A percentile compares a stretch with the other conserved stretches of the same genome.
Conservation (phyloP, 1,284 basidiomycete genomes). For the Chalciporus sp. region DNA sequence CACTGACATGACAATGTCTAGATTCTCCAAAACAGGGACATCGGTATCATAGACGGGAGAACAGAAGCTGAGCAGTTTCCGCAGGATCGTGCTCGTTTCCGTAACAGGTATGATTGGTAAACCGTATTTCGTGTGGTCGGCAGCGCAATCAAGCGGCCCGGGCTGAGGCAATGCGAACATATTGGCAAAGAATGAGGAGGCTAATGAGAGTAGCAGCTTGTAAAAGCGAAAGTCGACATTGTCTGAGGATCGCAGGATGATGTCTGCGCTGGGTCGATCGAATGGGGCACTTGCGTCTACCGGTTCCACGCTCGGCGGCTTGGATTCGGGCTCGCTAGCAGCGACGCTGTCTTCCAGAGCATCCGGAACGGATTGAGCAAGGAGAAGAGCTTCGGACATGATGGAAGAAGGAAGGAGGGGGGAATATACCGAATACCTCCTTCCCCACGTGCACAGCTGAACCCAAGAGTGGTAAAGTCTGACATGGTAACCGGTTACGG, state of each 20-base stretch:
- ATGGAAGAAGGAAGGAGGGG: neutral
- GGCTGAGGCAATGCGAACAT: conserved; percentile 45
- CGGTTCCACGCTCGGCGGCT: conserved; percentile 9
- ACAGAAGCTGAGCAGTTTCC: conserved; percentile 33
- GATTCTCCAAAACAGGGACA: conserved; percentile 30
- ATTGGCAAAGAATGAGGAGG: conserved; percentile 43
- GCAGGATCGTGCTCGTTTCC: conserved; percentile 33
- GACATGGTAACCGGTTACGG: conserved; percentile 1
- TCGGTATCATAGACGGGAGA: conserved; percentile 34
- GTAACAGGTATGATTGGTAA: conserved; percentile 35
- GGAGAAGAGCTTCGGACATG: conserved; percentile 20
- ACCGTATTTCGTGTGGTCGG: conserved; percentile 35
- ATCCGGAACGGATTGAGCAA: conserved; percentile 6
- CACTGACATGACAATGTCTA: conserved; percentile 36
- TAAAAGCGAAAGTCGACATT: conserved; percentile 42
- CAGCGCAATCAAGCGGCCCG: conserved; percentile 23
- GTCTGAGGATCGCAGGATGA: conserved; percentile 43
- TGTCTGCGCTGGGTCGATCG: conserved; percentile 36
- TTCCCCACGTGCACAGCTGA: conserved; percentile 15
- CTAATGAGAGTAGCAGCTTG: conserved; percentile 39
- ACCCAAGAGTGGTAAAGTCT: conserved; percentile 11
- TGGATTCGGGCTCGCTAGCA: neutral
- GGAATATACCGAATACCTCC: neutral
- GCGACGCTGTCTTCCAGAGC: neutral
- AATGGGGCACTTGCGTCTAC: conserved; percentile 35